Evolutionary conservation across 371 early-diverging fungal genomes (phyloP).

Genomic region (Circinella minor): DNA sequence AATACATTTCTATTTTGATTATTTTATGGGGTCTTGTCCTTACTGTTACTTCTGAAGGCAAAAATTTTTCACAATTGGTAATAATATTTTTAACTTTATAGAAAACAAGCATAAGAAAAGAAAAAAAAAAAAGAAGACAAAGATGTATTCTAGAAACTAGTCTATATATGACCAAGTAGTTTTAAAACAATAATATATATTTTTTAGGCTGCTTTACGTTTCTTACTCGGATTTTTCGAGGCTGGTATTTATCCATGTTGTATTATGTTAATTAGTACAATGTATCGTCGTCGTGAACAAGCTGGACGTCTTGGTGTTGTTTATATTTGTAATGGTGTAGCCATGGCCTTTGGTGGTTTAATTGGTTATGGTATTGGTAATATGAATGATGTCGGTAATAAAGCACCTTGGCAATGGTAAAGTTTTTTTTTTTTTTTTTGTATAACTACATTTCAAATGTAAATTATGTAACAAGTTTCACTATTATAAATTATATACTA

Average conservation of each 20-base stretch:
- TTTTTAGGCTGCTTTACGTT: slow-evolving; percentile 29
- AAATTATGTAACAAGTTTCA: too few relatives aligned
- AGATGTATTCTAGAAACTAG: neutral
- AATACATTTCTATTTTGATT: slow-evolving; percentile 29
- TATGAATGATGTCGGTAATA: slow-evolving; percentile 41
- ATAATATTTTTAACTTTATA: too few relatives aligned
- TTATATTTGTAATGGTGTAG: slow-evolving; percentile 39
- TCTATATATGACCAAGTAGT: neutral
- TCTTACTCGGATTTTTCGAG: slow-evolving; percentile 35
- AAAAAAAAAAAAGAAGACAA: too few relatives aligned
- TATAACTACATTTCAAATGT: neutral
- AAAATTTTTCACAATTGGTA: slow-evolving; percentile 30
- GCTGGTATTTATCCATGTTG: slow-evolving; percentile 34
- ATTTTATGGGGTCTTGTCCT: slow-evolving; percentile 36
- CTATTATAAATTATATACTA: neutral
- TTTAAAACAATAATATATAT: neutral
- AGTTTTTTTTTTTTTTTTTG: neutral
- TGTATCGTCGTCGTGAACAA: slow-evolving; percentile 35
- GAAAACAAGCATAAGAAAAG: too few relatives aligned
- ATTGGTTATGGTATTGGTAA: slow-evolving; percentile 60
- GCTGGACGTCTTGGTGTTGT: slow-evolving; percentile 28
- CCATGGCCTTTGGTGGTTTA: slow-evolving; percentile 62
- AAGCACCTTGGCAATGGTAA: slow-evolving; percentile 57
- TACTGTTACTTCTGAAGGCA: slow-evolving; percentile 26
- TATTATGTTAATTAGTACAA: slow-evolving; percentile 29